A percentile compares a stretch with the other conserved stretches of the same genome.
Evolutionary conservation across 2,329 filamentous ascomycete genomes (phyloP).

Genomic region (Biscogniauxia mediterranea): DNA sequence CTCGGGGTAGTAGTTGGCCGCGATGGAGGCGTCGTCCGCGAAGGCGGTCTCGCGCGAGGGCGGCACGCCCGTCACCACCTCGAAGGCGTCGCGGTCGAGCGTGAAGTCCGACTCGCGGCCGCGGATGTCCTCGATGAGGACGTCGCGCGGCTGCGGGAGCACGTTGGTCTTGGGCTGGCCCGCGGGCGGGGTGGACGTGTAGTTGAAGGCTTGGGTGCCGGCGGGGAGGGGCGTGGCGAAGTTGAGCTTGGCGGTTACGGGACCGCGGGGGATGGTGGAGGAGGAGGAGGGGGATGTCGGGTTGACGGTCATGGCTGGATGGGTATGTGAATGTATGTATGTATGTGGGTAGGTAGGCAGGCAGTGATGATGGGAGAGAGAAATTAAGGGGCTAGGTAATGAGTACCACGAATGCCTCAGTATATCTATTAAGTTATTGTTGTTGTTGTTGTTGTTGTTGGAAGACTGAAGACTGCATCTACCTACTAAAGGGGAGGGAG

Average conservation of each 20-base stretch:
- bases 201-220: constrained; percentile 60
- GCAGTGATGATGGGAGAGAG: not conserved
- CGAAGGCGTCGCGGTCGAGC: constrained; percentile 75
- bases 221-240: constrained; percentile 64
- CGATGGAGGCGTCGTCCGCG: constrained; percentile 66
- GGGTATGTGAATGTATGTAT: not conserved
- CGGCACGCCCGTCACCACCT: constrained; percentile 57
- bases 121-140: constrained; percentile 70
- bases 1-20: constrained; percentile 78
- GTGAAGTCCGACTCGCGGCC: constrained; percentile 64
- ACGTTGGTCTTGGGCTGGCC: constrained; percentile 68
- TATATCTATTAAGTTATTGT: too few relatives aligned
- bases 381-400: not conserved
- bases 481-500: not conserved
- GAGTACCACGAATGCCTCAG: too few relatives aligned
- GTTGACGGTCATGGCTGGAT: constrained; percentile 37
- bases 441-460: too few relatives aligned
- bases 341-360: not conserved
- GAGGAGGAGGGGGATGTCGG: constrained; percentile 23
- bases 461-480: not conserved
- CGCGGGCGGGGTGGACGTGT: constrained; percentile 61
- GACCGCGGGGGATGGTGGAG: constrained; percentile 49
- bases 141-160: constrained; percentile 44
- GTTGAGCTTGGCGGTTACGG: constrained; percentile 60
- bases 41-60: constrained; percentile 61